These are phyloP conservation scores for Chenopodium formosanum DNA, from an alignment of 148 eudicot genomes.

Conservation along the genomic window DNA sequence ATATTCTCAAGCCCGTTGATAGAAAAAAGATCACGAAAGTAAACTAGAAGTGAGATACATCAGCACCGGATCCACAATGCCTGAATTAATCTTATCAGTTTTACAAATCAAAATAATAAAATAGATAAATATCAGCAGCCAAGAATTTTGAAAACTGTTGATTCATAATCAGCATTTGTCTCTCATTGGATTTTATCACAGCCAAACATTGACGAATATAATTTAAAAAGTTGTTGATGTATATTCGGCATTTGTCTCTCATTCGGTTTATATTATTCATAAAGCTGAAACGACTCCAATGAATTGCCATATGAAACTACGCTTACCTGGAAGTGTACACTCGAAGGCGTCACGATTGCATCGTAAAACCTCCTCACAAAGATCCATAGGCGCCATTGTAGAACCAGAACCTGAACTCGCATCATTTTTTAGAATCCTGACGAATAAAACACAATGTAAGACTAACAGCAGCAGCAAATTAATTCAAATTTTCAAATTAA, in stretches of 20 bases:
- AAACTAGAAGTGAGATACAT: not conserved
- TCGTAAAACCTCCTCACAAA: constrained; percentile 70
- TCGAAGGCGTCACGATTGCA: constrained; percentile 62
- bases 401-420: constrained; percentile 33
- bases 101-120: too few relatives aligned
- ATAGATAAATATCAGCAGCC: too few relatives aligned
- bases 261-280: not conserved
- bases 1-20: not conserved
- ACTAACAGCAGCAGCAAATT: not conserved
- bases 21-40: not conserved
- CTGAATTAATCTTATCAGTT: not conserved
- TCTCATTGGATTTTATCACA: not conserved
- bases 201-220: not conserved
- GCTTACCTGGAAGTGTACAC: constrained; percentile 62
- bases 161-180: too few relatives aligned
- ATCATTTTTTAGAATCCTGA: constrained; percentile 67
- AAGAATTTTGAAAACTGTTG: too few relatives aligned
- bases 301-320: constrained; percentile 12
- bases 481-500: not conserved
- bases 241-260: not conserved
- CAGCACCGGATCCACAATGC: not conserved
- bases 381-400: constrained; percentile 43
- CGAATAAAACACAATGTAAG: constrained; percentile 5
- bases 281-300: not conserved
- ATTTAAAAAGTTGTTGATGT: not conserved